Evolutionary conservation across 495 filamentous ascomycete species (phyloP).

Genomic region (Aspergillus affinis): DNA sequence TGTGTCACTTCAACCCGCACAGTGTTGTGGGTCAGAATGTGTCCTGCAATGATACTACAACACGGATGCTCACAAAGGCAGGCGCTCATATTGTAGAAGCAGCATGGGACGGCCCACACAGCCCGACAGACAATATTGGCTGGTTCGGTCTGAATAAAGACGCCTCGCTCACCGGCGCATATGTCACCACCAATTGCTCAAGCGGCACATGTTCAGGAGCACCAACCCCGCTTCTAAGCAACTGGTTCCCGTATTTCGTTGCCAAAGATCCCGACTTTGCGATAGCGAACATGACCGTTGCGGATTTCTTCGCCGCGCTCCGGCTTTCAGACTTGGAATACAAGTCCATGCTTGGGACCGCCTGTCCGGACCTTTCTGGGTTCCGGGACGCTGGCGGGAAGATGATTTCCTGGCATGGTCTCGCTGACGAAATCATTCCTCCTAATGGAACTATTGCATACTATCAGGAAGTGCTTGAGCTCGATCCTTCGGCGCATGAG

Average conservation of each 20-base stretch:
- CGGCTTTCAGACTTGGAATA: slow-evolving; percentile 18
- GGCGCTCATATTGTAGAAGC: slow-evolving; percentile 28
- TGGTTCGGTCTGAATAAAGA: slow-evolving; percentile 21
- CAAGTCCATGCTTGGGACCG: slow-evolving; percentile 31
- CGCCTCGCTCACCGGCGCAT: slow-evolving; percentile 1
- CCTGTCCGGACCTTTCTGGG: slow-evolving; percentile 32
- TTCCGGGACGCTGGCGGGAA: slow-evolving; percentile 39
- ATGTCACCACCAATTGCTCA: not conserved
- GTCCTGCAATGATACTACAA: slow-evolving; percentile 35
- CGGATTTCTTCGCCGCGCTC: slow-evolving; percentile 21
- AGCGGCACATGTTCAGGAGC: not conserved
- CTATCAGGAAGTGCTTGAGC: slow-evolving; percentile 16
- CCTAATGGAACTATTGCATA: slow-evolving; percentile 17
- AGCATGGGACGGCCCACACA: slow-evolving; percentile 27
- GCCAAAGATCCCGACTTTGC: slow-evolving; percentile 40
- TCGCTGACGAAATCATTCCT: slow-evolving; percentile 20
- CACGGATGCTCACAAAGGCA: slow-evolving; percentile 24
- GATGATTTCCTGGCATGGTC: slow-evolving; percentile 43
- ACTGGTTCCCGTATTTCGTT: slow-evolving; percentile 40
- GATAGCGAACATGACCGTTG: slow-evolving; percentile 23
- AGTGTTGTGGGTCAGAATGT: slow-evolving; percentile 47
- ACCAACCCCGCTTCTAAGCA: not conserved
- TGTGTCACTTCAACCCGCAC: slow-evolving; percentile 50
- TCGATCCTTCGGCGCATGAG: slow-evolving; percentile 16
- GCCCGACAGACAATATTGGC: slow-evolving; percentile 5